Percentiles rank a stretch among this genome's conserved stretches.
Evolutionary conservation across 1,139 yeast genomes (phyloP).

Genomic region (Tardiomyces digboiensis): DNA sequence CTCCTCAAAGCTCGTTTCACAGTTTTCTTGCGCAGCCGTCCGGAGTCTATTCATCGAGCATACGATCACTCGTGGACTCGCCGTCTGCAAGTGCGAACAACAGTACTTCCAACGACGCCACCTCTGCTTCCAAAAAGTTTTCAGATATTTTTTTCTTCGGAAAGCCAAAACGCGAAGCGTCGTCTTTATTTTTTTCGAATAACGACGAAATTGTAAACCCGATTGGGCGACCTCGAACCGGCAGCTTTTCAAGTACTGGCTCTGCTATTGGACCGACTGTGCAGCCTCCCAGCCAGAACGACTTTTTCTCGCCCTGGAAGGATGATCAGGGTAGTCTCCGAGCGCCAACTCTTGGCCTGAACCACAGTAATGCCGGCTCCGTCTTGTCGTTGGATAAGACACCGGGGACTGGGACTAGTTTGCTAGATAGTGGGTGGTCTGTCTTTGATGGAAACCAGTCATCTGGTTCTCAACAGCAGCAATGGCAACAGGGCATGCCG

Average conservation of each 20-base stretch:
- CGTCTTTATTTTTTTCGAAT: not conserved
- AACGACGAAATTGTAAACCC: not conserved
- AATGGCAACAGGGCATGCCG: not conserved
- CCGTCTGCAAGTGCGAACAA: not conserved
- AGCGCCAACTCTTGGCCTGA: not conserved
- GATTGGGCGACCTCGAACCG: not conserved
- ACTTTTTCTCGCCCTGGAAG: not conserved
- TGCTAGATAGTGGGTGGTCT: not conserved
- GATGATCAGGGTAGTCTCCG: not conserved
- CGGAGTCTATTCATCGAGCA: not conserved
- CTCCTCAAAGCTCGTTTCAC: constrained; percentile 11
- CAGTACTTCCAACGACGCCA: not conserved
- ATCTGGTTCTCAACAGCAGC: not conserved
- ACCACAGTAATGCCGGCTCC: not conserved
- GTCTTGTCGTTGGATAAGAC: not conserved
- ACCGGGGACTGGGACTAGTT: not conserved
- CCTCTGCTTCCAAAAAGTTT: constrained; percentile 5
- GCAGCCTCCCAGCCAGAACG: not conserved
- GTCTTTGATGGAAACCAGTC: not conserved
- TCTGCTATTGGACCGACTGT: not conserved
- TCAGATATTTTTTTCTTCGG: constrained; percentile 15
- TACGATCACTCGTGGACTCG: not conserved
- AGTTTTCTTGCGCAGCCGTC: constrained; percentile 6
- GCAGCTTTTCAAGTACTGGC: not conserved
- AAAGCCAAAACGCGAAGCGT: constrained; percentile 5